Evolutionary conservation across 2,329 filamentous ascomycete species (phyloP), one percentile per base, ranked within the genome.

Genomic region (Metarhizium album): DNA sequence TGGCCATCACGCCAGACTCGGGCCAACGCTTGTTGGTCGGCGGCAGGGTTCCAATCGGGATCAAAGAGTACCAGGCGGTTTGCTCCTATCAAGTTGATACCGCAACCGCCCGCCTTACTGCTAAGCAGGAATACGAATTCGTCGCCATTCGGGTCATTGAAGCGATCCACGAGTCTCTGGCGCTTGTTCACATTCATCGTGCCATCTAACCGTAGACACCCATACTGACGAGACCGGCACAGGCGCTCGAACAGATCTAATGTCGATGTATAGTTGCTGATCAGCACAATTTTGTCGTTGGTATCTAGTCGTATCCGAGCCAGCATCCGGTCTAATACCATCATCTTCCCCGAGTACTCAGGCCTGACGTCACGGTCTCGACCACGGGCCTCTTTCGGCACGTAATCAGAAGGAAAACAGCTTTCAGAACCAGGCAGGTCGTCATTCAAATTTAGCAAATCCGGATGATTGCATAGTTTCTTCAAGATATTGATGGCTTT

Each of bases 1-100:
- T 98, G 93, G 0, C 93, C 93, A 61, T 98, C 93, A 75, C 93
- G 87, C 93, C 93, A 98, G 20, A 98, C 93, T 73, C 93, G 87
- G 35, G 93, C 93, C 29, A 98, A 78, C 3, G 93, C 93, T 70
- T 98, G 93, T 67, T 98, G 93, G 63, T 98, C 93, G 1, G 93
- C 90, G 3, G 93, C 93, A 1, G 93, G 93, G 61, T 98, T 98
- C 93, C 93, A 98, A 67, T 93, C 87, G 0, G 93, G 93, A 59
- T 98, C 93, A 65, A 98, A 98, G 40, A 98, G 80, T 1, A 98
- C 87, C 2, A 98, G 82, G 13, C 93, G 84, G 66, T 97, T 97
- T 53, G 89, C 90, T 47, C 91, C 93, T 57, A 95, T 95, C 50
- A 97, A 76, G 64, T 96, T 97, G 63, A 98, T 82, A 70, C 93